Conservation (phyloP, 148 eudicot genomes). For the Linanthus parryae region DNA sequence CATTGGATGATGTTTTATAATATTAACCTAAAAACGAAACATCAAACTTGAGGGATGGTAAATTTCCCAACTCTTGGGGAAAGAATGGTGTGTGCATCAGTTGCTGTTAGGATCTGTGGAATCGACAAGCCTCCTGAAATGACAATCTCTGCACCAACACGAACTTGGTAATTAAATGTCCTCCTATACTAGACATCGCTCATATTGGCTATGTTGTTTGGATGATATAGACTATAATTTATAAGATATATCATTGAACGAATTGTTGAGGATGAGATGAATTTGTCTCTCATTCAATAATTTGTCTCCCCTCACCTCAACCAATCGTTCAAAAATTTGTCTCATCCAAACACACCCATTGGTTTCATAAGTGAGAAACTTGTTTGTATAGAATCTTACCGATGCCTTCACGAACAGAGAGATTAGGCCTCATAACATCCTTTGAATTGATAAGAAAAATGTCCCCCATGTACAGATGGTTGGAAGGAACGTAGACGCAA, state of each 20-base stretch:
- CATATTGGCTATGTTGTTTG: too few species aligned
- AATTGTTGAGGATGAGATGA: too few species aligned
- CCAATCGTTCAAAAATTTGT: too few species aligned
- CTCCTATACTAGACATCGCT: too few species aligned
- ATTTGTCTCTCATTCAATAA: too few species aligned
- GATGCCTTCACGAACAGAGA: slow-evolving; percentile 15
- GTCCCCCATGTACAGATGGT: slow-evolving; percentile 16
- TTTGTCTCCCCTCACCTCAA: neutral
- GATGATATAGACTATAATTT: too few species aligned
- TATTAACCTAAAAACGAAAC: slow-evolving; percentile 1
- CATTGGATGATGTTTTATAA: too few species aligned
- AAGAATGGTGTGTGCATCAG: slow-evolving; percentile 29
- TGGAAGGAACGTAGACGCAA: slow-evolving; percentile 13
- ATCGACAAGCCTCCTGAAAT: slow-evolving; percentile 84
- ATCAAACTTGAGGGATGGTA: slow-evolving; percentile 13
- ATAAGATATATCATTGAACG: too few species aligned
- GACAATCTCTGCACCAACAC: slow-evolving; percentile 72
- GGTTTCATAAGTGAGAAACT: neutral
- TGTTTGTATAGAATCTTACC: too few species aligned
- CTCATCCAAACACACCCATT: neutral
- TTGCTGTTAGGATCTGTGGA: slow-evolving; percentile 52
- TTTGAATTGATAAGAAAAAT: slow-evolving; percentile 13
- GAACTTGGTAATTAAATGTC: too few species aligned
- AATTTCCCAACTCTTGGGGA: slow-evolving; percentile 39
- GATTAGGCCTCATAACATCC: slow-evolving; percentile 15